phyloP scores from a whole-genome alignment of 306 rosid genomes.

The Prinsepia uniflora region DNA sequence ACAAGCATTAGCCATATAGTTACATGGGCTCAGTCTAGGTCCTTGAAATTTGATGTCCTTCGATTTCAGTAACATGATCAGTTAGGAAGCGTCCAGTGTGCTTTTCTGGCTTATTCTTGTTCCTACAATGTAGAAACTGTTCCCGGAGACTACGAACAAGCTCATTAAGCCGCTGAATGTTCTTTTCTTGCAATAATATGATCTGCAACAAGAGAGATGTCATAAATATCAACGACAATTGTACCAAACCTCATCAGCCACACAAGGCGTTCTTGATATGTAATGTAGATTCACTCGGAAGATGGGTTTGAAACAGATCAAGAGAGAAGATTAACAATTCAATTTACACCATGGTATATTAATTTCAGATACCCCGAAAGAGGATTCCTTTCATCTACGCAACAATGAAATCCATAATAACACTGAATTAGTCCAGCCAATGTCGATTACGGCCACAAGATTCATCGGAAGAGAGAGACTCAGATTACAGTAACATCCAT shows the following conservation, averaged over 20 bases:
- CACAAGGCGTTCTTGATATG: not conserved
- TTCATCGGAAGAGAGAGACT: not conserved
- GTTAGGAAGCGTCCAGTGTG: slow-evolving; percentile 39
- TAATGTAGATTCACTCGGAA: not conserved
- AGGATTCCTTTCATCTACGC: not conserved
- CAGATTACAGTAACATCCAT: not conserved
- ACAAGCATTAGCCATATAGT: slow-evolving; percentile 11
- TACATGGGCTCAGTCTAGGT: slow-evolving; percentile 33
- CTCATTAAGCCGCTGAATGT: slow-evolving; percentile 62
- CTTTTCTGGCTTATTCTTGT: slow-evolving; percentile 42
- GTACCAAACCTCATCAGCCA: not conserved
- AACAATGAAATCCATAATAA: not conserved
- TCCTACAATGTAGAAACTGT: slow-evolving; percentile 60
- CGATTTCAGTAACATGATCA: slow-evolving; percentile 48
- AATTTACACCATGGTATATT: not conserved
- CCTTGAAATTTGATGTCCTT: slow-evolving; percentile 54
- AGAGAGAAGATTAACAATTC: not conserved
- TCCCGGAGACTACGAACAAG: slow-evolving; percentile 63
- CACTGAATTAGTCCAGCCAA: not conserved
- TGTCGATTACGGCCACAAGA: not conserved
- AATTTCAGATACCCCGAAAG: not conserved
- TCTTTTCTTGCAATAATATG: slow-evolving; percentile 69
- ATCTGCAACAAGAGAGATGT: slow-evolving; percentile 39
- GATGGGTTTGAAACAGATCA: not conserved
- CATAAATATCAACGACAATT: slow-evolving; percentile 14